These are phyloP conservation scores for Skeletonema marinoi DNA, from an alignment of 108 stramenopile genomes.

Conservation along the genomic window DNA sequence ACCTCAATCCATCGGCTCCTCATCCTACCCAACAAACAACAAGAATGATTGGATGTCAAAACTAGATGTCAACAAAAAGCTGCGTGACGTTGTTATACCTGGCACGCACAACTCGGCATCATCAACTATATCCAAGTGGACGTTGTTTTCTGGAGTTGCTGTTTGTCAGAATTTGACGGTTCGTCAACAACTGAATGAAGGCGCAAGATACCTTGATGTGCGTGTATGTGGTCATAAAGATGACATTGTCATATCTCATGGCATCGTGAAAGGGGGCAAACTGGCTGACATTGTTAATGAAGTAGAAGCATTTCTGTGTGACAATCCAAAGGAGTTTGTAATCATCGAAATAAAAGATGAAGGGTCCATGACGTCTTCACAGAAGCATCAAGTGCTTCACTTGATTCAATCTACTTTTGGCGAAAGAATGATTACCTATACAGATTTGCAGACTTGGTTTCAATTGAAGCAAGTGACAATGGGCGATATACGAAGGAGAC, in stretches of 20 bases:
- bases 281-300: conserved; percentile 55
- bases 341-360: conserved; percentile 42
- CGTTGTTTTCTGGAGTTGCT: conserved; percentile 61
- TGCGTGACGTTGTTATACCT: conserved; percentile 50
- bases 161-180: conserved; percentile 63
- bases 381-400: conserved; percentile 3
- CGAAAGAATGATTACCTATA: conserved; percentile 9
- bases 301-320: conserved; percentile 50
- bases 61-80: conserved; percentile 42
- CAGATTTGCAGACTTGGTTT: conserved; percentile 15
- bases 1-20: conserved; percentile 32
- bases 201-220: conserved; percentile 63
- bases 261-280: conserved; percentile 54
- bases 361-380: conserved; percentile 20
- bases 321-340: conserved; percentile 60
- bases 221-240: conserved; percentile 48
- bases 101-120: conserved; percentile 74
- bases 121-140: conserved; percentile 52
- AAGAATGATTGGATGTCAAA: conserved; percentile 66
- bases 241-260: conserved; percentile 43
- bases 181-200: conserved; percentile 59
- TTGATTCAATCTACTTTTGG: conserved; percentile 15
- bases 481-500: conserved; percentile 12
- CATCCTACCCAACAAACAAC: not conserved
- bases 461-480: conserved; percentile 16